Percentiles rank a stretch among this genome's conserved stretches.
phyloP scores from a whole-genome alignment of 306 rosid genomes.

The Inga laurina region DNA sequence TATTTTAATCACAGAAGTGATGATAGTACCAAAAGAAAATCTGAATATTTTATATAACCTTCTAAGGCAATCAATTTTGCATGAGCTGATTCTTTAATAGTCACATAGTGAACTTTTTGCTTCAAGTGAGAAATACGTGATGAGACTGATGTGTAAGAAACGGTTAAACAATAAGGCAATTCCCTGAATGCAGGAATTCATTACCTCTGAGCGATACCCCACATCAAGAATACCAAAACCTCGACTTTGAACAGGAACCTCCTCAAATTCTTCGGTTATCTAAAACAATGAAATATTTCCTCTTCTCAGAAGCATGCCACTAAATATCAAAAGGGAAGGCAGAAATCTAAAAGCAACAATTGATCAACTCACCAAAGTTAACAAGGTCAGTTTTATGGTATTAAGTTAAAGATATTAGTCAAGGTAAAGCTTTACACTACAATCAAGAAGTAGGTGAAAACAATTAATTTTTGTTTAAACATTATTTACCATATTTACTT shows the following conservation, averaged over 20 bases:
- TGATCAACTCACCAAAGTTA: not conserved
- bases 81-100: slow-evolving; percentile 13
- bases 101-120: not conserved
- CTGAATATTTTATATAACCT: not conserved
- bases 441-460: not conserved
- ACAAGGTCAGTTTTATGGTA: not conserved
- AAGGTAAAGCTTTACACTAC: not conserved
- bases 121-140: not conserved
- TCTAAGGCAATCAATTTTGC: not conserved
- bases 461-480: not conserved
- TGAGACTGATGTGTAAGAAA: slow-evolving; percentile 19
- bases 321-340: slow-evolving; percentile 20
- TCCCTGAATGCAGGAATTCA: slow-evolving; percentile 21
- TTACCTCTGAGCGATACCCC: slow-evolving; percentile 88
- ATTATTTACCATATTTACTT: not conserved
- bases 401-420: not conserved
- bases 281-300: slow-evolving; percentile 40
- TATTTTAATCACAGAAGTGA: not conserved
- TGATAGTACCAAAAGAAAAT: not conserved
- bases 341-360: slow-evolving; percentile 23
- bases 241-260: slow-evolving; percentile 93
- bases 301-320: slow-evolving; percentile 31
- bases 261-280: slow-evolving; percentile 95
- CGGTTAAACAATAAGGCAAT: slow-evolving; percentile 15
- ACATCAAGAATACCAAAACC: slow-evolving; percentile 98